Evolutionary conservation across 2,329 filamentous ascomycete species (phyloP).

Genomic region (Paecilomyces fulvus): DNA sequence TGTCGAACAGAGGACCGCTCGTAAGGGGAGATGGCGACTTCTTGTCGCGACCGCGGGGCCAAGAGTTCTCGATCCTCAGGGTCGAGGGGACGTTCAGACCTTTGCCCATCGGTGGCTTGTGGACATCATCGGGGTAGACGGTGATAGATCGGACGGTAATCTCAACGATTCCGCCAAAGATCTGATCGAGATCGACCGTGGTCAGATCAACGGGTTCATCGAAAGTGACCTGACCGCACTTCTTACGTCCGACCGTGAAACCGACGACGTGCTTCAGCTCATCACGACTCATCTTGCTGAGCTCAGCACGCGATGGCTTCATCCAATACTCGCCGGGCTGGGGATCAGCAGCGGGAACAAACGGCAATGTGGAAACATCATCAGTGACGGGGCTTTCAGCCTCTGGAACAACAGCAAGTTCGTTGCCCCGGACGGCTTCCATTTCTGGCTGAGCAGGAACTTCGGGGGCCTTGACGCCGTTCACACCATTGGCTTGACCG

Average conservation of each 20-base stretch:
- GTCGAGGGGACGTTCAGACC: constrained; percentile 85
- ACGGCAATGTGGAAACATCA: constrained; percentile 20
- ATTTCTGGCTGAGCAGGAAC: constrained; percentile 47
- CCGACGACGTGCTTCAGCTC: constrained; percentile 65
- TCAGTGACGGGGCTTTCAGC: constrained; percentile 31
- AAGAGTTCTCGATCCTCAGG: constrained; percentile 86
- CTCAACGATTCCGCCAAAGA: constrained; percentile 67
- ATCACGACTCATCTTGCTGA: constrained; percentile 69
- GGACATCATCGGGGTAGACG: constrained; percentile 67
- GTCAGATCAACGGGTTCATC: constrained; percentile 74
- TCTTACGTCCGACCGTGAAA: constrained; percentile 74
- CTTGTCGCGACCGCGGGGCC: constrained; percentile 65
- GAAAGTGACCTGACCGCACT: constrained; percentile 76
- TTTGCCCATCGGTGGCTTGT: constrained; percentile 77
- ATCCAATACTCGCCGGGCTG: constrained; percentile 79
- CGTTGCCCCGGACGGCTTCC: constrained; percentile 64
- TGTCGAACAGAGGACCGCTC: constrained; percentile 59
- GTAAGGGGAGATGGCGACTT: constrained; percentile 49
- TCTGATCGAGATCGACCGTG: constrained; percentile 67
- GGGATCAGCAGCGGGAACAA: constrained; percentile 35
- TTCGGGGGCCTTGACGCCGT: constrained; percentile 27
- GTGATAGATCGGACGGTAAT: constrained; percentile 73
- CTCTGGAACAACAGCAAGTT: constrained; percentile 72
- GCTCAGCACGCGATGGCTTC: constrained; percentile 63
- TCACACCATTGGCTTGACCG: constrained; percentile 38